Percentiles rank a stretch among this genome's conserved stretches.
Conservation (phyloP, 495 filamentous ascomycete genomes). For the Talaromyces wortmannii region DNA sequence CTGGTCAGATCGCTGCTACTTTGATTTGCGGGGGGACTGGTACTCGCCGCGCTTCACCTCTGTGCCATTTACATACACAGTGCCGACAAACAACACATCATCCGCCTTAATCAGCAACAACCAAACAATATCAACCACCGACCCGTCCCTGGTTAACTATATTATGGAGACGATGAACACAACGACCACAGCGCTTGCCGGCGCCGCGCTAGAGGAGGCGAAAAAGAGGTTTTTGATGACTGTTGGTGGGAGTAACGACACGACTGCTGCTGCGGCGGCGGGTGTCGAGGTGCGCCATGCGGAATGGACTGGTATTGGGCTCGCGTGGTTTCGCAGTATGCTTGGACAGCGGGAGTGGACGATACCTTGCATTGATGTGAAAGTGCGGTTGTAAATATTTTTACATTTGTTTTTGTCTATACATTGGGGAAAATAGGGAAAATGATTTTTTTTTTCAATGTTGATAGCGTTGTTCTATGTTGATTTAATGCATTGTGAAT, state of each 20-base stretch:
- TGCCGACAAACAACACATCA: slow-evolving; percentile 2
- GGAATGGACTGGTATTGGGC: slow-evolving; percentile 74
- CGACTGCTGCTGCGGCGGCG: slow-evolving; percentile 19
- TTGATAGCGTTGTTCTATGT: too few species aligned
- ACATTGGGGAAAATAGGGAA: background rate
- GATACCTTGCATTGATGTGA: slow-evolving; percentile 76
- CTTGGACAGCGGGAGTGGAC: slow-evolving; percentile 74
- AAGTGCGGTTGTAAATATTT: slow-evolving; percentile 54
- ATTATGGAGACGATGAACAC: slow-evolving; percentile 60
- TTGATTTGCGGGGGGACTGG: slow-evolving; percentile 78
- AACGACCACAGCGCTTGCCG: slow-evolving; percentile 58
- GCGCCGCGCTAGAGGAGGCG: slow-evolving; percentile 57
- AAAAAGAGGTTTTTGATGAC: slow-evolving; percentile 30
- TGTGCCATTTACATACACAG: slow-evolving; percentile 15
- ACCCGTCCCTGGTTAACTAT: slow-evolving; percentile 28
- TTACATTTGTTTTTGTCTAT: background rate
- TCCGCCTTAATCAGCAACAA: background rate
- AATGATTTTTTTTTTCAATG: background rate
- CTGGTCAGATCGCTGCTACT: slow-evolving; percentile 87
- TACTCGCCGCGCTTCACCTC: slow-evolving; percentile 59
- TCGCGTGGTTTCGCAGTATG: slow-evolving; percentile 76
- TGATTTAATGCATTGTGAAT: too few species aligned
- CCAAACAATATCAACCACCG: slow-evolving; percentile 10
- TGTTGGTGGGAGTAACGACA: slow-evolving; percentile 9
- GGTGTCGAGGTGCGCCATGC: slow-evolving; percentile 13